These are phyloP conservation scores for Penicillium sp. DNA, from an alignment of 2,329 filamentous ascomycete genomes.

Conservation along the genomic window DNA sequence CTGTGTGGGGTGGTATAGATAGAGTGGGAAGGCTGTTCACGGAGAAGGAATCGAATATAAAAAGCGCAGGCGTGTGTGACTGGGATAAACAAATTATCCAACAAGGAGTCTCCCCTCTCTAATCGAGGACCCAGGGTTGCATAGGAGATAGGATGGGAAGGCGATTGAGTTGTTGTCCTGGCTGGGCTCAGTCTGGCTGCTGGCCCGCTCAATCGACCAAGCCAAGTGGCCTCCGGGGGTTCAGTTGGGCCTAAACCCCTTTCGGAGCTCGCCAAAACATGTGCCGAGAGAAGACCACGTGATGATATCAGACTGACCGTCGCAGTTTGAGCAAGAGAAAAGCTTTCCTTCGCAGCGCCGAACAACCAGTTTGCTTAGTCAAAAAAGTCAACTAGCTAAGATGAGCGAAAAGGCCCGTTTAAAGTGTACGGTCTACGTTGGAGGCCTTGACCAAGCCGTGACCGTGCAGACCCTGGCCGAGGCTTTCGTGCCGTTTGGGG, in stretches of 20 bases:
- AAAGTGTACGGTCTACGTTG: constrained; percentile 91
- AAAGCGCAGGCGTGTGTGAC: constrained; percentile 19
- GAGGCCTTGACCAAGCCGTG: constrained; percentile 81
- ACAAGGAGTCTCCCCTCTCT: constrained; percentile 33
- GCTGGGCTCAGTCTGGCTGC: constrained; percentile 12
- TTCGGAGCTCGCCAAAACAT: constrained; percentile 41
- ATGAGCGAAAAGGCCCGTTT: constrained; percentile 85
- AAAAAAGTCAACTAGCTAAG: constrained; percentile 22
- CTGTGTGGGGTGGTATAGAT: constrained; percentile 23
- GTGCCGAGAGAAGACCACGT: constrained; percentile 25
- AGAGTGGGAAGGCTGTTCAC: constrained; percentile 25
- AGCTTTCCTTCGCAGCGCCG: constrained; percentile 1
- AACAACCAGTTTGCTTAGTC: neutral
- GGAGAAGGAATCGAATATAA: constrained; percentile 12
- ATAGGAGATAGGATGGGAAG: constrained; percentile 24
- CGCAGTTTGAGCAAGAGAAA: neutral
- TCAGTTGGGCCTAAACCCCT: constrained; percentile 31
- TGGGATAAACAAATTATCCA: constrained; percentile 17
- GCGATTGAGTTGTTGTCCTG: constrained; percentile 28
- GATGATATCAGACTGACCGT: constrained; percentile 40
- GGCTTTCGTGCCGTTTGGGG: constrained; percentile 95
- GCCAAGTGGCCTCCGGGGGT: constrained; percentile 48
- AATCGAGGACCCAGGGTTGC: constrained; percentile 36
- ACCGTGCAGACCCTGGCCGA: constrained; percentile 78
- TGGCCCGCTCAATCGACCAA: constrained; percentile 39